phyloP scores from a whole-genome alignment of 306 rosid genomes.

The Medicago lupulina region DNA sequence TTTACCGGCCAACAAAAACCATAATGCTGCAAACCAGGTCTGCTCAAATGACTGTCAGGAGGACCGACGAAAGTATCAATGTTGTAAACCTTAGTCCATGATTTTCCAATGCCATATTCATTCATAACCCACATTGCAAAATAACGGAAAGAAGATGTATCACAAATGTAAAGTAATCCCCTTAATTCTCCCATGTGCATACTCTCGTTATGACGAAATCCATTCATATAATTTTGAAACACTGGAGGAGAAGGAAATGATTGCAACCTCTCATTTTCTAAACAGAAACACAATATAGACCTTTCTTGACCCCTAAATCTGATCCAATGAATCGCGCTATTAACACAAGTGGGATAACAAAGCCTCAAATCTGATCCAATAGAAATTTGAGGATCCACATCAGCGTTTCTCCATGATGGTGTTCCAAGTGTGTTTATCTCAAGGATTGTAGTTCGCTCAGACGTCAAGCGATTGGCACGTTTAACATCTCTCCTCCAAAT shows the following conservation, averaged over 20 bases:
- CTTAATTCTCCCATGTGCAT: too few relatives aligned
- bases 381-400: background rate
- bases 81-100: too few relatives aligned
- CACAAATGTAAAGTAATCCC: too few relatives aligned
- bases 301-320: too few relatives aligned
- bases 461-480: too few relatives aligned
- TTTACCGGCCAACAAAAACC: background rate
- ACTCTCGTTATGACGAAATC: rapidly evolving
- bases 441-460: background rate
- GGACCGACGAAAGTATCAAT: too few relatives aligned
- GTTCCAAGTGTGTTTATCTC: background rate
- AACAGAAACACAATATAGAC: conserved; percentile 7
- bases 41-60: too few relatives aligned
- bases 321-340: conserved; percentile 7
- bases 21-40: too few relatives aligned
- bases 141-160: too few relatives aligned
- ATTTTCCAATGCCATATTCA: too few relatives aligned
- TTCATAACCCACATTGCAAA: too few relatives aligned
- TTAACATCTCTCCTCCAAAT: too few relatives aligned
- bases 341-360: background rate
- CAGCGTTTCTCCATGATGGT: background rate
- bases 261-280: conserved; percentile 29
- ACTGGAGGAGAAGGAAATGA: conserved; percentile 21
- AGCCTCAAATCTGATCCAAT: background rate
- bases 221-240: background rate